Conservation (phyloP, 441 rosid genomes). For the Gossypium lobatum region DNA sequence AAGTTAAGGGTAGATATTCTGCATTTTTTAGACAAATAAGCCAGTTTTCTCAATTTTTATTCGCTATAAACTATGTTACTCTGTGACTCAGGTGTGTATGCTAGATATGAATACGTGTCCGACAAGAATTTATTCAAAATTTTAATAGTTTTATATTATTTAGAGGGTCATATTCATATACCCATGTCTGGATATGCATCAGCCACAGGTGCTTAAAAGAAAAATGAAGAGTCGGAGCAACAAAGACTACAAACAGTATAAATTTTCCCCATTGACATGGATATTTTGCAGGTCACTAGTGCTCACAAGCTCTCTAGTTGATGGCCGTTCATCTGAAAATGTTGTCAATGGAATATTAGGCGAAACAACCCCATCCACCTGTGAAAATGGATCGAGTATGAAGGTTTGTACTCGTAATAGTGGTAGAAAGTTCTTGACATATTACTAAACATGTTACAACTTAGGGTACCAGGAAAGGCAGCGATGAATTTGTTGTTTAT, state of each 20-base stretch:
- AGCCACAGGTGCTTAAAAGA: neutral
- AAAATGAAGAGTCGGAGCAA: neutral
- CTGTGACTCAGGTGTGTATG: neutral
- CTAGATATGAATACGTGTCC: neutral
- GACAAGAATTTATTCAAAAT: neutral
- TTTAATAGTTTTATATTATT: neutral
- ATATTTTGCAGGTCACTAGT: conserved; percentile 48
- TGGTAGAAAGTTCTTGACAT: neutral
- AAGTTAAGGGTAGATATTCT: neutral
- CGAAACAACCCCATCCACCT: conserved; percentile 49
- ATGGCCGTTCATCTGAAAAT: conserved; percentile 57
- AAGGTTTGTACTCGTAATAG: conserved; percentile 45
- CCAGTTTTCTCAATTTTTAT: neutral
- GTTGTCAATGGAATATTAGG: conserved; percentile 51
- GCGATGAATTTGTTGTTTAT: neutral
- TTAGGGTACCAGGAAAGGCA: neutral
- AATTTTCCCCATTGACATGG: neutral
- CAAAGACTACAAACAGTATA: neutral
- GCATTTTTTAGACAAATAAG: neutral
- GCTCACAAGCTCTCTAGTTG: conserved; percentile 37
- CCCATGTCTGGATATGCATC: neutral
- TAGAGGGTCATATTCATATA: neutral
- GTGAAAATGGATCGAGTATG: conserved; percentile 53
- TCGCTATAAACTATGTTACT: neutral
- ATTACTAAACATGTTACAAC: neutral